Percentiles rank a stretch among this genome's conserved stretches.
Evolutionary conservation across 169 alveolate genomes (phyloP).

Genomic region (Plasmodium vivax): DNA sequence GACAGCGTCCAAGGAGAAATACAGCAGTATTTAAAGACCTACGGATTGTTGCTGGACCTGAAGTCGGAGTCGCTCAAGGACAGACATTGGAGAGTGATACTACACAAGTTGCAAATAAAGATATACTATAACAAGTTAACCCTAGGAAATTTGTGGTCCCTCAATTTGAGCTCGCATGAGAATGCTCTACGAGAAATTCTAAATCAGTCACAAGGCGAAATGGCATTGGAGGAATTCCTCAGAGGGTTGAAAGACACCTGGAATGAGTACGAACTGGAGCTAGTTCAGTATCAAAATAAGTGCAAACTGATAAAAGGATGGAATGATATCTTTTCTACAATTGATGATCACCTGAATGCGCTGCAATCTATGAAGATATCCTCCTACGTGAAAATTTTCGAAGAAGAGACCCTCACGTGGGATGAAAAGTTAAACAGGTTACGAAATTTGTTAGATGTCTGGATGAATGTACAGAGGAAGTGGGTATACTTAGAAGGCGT

Average conservation of each 20-base stretch:
- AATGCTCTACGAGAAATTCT: slow-evolving; percentile 89
- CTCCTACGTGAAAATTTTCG: slow-evolving; percentile 92
- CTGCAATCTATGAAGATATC: slow-evolving; percentile 95
- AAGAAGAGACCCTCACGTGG: slow-evolving; percentile 96
- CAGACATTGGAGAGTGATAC: slow-evolving; percentile 96
- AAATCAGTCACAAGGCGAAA: slow-evolving; percentile 97
- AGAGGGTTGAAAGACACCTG: slow-evolving; percentile 92
- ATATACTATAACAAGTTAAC: slow-evolving; percentile 87
- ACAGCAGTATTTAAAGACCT: slow-evolving; percentile 74
- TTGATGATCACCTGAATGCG: slow-evolving; percentile 96
- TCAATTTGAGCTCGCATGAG: slow-evolving; percentile 79
- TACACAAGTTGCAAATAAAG: slow-evolving; percentile 84
- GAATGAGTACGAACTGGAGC: slow-evolving; percentile 91
- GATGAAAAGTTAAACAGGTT: slow-evolving; percentile 95
- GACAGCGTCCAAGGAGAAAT: slow-evolving; percentile 88
- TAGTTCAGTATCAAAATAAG: slow-evolving; percentile 92
- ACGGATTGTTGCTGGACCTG: slow-evolving; percentile 85
- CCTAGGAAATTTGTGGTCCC: slow-evolving; percentile 92
- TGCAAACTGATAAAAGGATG: slow-evolving; percentile 96
- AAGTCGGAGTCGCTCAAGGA: slow-evolving; percentile 97
- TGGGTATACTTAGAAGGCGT: slow-evolving; percentile 99
- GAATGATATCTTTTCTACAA: slow-evolving; percentile 95
- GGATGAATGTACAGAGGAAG: slow-evolving; percentile 98
- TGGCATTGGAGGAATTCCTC: slow-evolving; percentile 94
- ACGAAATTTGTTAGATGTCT: slow-evolving; percentile 93